phyloP scores from a whole-genome alignment of 2,329 filamentous ascomycete species.

The Akanthomyces dipterigenus region DNA sequence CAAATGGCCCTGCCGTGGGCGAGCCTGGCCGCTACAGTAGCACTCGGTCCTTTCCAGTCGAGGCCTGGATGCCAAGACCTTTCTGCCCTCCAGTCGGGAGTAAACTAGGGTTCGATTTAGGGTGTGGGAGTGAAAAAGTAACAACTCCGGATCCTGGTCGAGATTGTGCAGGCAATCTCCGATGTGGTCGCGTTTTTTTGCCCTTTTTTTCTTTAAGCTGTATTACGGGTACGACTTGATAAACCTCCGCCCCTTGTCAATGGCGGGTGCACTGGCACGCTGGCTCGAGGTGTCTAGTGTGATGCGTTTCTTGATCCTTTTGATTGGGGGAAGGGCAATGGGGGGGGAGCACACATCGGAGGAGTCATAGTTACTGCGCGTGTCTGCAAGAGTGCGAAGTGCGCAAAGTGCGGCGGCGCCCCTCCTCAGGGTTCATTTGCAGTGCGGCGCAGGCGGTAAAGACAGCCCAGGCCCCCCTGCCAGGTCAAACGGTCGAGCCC shows the following conservation, averaged over 20 bases:
- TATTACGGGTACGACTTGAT: too few species aligned
- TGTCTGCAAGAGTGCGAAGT: not conserved
- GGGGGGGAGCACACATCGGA: too few species aligned
- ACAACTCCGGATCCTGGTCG: not conserved
- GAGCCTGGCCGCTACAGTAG: not conserved
- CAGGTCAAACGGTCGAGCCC: not conserved
- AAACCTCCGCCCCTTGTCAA: not conserved
- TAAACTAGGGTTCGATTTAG: too few species aligned
- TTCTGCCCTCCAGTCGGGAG: not conserved
- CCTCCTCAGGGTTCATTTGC: not conserved
- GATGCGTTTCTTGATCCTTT: too few species aligned
- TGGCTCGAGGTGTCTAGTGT: too few species aligned
- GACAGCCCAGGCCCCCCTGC: not conserved
- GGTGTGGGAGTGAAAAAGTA: not conserved
- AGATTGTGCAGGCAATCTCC: slow-evolving; percentile 1
- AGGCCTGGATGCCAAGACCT: not conserved
- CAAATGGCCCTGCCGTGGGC: not conserved
- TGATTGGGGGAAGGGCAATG: not conserved
- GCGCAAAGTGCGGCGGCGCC: not conserved
- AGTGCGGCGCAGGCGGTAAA: not conserved
- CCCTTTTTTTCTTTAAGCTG: not conserved
- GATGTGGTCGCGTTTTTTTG: not conserved
- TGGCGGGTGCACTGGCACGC: too few species aligned
- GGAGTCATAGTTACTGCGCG: too few species aligned
- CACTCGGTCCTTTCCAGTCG: slow-evolving; percentile 2